Percentiles rank a stretch among this genome's conserved stretches.
Conservation (phyloP, 2,329 filamentous ascomycete genomes). For the Ophiostoma ips region DNA sequence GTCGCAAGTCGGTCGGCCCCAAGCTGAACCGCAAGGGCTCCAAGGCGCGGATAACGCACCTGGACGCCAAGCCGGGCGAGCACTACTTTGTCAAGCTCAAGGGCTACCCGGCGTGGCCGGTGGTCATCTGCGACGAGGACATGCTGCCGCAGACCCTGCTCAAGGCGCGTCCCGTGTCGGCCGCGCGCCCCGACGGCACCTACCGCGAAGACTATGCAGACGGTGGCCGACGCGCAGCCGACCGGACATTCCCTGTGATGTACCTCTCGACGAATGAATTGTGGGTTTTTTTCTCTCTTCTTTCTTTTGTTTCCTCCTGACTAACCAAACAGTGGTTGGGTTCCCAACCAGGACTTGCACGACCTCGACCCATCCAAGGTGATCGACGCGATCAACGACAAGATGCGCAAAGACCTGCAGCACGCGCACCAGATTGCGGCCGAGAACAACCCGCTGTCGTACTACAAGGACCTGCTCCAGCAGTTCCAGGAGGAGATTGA, state of each 20-base stretch:
- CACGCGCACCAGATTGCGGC: conserved; percentile 69
- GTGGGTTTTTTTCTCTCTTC: conserved; percentile 42
- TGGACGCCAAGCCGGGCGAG: conserved; percentile 79
- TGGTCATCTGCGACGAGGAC: conserved; percentile 83
- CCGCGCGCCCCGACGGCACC: conserved; percentile 66
- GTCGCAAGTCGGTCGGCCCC: conserved; percentile 66
- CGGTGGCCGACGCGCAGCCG: conserved; percentile 70
- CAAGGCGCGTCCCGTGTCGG: conserved; percentile 68
- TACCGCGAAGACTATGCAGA: conserved; percentile 80
- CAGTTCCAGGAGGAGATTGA: conserved; percentile 53
- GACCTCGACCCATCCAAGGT: conserved; percentile 64
- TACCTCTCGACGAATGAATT: conserved; percentile 93
- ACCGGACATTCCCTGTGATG: conserved; percentile 89
- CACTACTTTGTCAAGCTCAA: conserved; percentile 89
- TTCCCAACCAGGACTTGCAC: conserved; percentile 67
- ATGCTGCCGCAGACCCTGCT: conserved; percentile 77
- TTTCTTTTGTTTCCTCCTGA: not conserved
- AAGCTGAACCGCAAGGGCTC: conserved; percentile 80
- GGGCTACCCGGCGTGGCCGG: conserved; percentile 88
- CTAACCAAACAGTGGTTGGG: conserved; percentile 58
- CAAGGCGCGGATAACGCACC: conserved; percentile 53
- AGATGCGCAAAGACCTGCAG: conserved; percentile 67
- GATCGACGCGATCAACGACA: conserved; percentile 53
- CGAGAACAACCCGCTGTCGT: conserved; percentile 60
- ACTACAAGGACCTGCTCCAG: conserved; percentile 71